Percentiles rank a stretch among this genome's conserved stretches.
Conservation (phyloP, 768 basidiomycete genomes). For the Leccinum longicurvipes region DNA sequence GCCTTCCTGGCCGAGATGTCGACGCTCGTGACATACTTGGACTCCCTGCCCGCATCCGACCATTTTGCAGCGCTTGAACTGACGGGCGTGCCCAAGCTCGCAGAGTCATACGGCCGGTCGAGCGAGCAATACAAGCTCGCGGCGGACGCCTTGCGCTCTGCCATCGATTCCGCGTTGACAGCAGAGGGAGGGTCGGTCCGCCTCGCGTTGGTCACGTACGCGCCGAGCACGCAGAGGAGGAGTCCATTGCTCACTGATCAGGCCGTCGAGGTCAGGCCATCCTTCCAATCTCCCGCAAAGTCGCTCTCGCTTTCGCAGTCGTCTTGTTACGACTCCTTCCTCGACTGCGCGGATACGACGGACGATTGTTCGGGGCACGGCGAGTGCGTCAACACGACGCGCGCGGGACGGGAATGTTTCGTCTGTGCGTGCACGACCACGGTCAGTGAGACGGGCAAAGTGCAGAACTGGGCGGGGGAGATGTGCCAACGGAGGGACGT, state of each 20-base stretch:
- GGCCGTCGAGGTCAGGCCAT: conserved; percentile 35
- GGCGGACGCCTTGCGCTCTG: conserved; percentile 41
- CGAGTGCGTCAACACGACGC: conserved; percentile 56
- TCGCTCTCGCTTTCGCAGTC: conserved; percentile 39
- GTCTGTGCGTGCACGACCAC: conserved; percentile 46
- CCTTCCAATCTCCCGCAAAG: conserved; percentile 39
- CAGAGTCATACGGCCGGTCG: conserved; percentile 41
- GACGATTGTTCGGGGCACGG: conserved; percentile 69
- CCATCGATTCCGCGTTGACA: conserved; percentile 44
- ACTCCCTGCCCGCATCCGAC: conserved; percentile 31
- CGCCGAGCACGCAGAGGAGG: conserved; percentile 36
- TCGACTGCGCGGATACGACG: conserved; percentile 61
- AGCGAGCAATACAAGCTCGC: conserved; percentile 57
- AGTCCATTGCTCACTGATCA: conserved; percentile 41
- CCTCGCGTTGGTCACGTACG: conserved; percentile 53
- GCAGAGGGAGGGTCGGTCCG: conserved; percentile 32
- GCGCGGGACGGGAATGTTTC: conserved; percentile 54
- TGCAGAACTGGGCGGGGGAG: conserved; percentile 69
- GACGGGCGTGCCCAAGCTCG: conserved; percentile 47
- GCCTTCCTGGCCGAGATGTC: conserved; percentile 41
- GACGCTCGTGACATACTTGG: conserved; percentile 52
- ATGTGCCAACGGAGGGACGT: conserved; percentile 77
- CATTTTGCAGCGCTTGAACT: conserved; percentile 66
- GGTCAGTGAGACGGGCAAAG: conserved; percentile 50
- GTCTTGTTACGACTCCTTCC: conserved; percentile 55